Percentiles rank a stretch among this genome's conserved stretches.
Evolutionary conservation across 1,284 basidiomycete species (phyloP).

Genomic region (Leccinum pachyderme): DNA sequence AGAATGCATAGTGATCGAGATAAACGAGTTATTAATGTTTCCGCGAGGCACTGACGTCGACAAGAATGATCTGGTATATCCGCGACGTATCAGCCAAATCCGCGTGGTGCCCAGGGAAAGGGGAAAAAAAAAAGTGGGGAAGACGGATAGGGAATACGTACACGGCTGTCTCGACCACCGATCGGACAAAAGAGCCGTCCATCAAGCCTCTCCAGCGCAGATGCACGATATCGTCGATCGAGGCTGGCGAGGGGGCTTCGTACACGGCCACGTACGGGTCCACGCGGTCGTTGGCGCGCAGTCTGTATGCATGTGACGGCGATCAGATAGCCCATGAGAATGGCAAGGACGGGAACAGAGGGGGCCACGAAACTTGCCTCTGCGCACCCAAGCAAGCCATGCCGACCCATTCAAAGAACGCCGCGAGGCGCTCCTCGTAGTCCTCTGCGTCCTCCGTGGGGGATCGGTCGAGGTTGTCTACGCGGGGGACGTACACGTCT

Average conservation of each 20-base stretch:
- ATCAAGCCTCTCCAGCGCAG: slow-evolving; percentile 62
- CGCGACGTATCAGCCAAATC: neutral
- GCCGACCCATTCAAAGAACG: slow-evolving; percentile 68
- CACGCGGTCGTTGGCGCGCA: slow-evolving; percentile 39
- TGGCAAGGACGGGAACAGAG: too few relatives aligned
- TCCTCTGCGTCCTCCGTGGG: slow-evolving; percentile 38
- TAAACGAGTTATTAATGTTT: slow-evolving; percentile 8
- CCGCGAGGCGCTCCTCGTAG: slow-evolving; percentile 44
- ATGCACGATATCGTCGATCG: slow-evolving; percentile 46
- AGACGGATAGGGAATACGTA: slow-evolving; percentile 18
- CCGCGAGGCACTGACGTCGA: slow-evolving; percentile 4
- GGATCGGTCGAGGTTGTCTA: slow-evolving; percentile 27
- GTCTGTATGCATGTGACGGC: slow-evolving; percentile 19
- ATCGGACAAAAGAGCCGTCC: slow-evolving; percentile 47
- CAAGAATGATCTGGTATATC: slow-evolving; percentile 17
- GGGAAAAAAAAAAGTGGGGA: neutral
- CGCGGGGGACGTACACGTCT: slow-evolving; percentile 37
- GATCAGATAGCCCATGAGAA: neutral
- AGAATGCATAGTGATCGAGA: slow-evolving; percentile 28
- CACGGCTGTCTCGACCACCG: slow-evolving; percentile 44
- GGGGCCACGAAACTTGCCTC: slow-evolving; percentile 24
- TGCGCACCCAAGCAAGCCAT: slow-evolving; percentile 52
- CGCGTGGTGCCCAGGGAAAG: slow-evolving; percentile 1
- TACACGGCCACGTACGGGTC: slow-evolving; percentile 49
- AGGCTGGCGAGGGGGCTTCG: slow-evolving; percentile 34